Evolutionary conservation across 1,139 yeast genomes (phyloP).

Genomic region (Diutina neorugosa): DNA sequence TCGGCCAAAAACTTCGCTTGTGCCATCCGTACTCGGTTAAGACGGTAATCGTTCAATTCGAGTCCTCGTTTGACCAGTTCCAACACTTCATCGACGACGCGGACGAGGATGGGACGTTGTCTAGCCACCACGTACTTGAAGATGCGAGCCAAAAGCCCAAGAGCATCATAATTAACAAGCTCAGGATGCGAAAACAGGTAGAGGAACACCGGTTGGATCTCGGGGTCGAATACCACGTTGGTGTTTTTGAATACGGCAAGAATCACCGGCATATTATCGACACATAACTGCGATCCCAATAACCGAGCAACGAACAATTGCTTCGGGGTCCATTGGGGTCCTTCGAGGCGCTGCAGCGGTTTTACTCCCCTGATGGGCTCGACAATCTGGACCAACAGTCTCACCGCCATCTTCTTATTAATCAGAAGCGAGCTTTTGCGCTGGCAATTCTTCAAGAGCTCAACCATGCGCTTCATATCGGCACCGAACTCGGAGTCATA

Average conservation of each 20-base stretch:
- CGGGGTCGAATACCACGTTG: conserved; percentile 32
- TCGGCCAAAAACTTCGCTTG: conserved; percentile 52
- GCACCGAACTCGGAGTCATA: conserved; percentile 48
- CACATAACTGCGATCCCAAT: neutral
- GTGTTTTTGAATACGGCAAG: conserved; percentile 32
- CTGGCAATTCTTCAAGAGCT: conserved; percentile 38
- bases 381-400: neutral
- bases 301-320: conserved; percentile 34
- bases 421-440: conserved; percentile 39
- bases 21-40: conserved; percentile 51
- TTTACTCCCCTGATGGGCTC: conserved; percentile 33
- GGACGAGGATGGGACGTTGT: conserved; percentile 31
- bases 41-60: conserved; percentile 50
- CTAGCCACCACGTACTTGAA: conserved; percentile 11
- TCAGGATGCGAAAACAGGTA: conserved; percentile 35
- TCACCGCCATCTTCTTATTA: conserved; percentile 46
- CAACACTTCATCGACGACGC: conserved; percentile 49
- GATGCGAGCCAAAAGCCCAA: conserved; percentile 27
- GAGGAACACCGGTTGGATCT: conserved; percentile 17
- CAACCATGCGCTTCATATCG: conserved; percentile 54
- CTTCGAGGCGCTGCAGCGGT: conserved; percentile 12
- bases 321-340: conserved; percentile 17
- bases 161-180: neutral
- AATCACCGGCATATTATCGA: conserved; percentile 37
- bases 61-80: conserved; percentile 57